Percentiles rank a stretch among this genome's conserved stretches.
Conservation (phyloP, 2,329 filamentous ascomycete genomes). For the Fusarium sp. region DNA sequence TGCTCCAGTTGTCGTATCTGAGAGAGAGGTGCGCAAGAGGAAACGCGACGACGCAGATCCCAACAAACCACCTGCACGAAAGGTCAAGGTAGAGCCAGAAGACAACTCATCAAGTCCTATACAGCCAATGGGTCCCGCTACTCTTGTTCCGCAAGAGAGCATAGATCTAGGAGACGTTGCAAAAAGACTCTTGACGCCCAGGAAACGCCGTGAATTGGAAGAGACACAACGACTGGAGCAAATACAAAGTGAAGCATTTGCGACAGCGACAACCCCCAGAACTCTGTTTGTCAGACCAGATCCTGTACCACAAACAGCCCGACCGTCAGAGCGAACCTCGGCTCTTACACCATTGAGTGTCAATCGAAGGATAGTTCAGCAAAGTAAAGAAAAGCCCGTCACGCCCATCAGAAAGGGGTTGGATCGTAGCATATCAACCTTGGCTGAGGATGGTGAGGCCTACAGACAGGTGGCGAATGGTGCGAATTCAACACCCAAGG, state of each 20-base stretch:
- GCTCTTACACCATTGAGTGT: slow-evolving; percentile 53
- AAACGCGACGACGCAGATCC: slow-evolving; percentile 49
- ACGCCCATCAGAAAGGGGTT: slow-evolving; percentile 42
- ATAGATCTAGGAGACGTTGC: slow-evolving; percentile 63
- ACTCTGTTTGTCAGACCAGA: slow-evolving; percentile 38
- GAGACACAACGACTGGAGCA: slow-evolving; percentile 20
- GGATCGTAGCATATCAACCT: slow-evolving; percentile 53
- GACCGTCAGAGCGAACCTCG: slow-evolving; percentile 37
- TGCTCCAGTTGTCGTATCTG: slow-evolving; percentile 61
- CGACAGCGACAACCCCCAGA: slow-evolving; percentile 27
- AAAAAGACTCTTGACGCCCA: slow-evolving; percentile 50
- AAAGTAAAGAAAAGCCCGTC: slow-evolving; percentile 38
- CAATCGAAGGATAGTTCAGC: slow-evolving; percentile 47
- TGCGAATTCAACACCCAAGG: slow-evolving; percentile 34
- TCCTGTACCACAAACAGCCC: slow-evolving; percentile 32
- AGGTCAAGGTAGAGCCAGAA: slow-evolving; percentile 57
- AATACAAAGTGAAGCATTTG: slow-evolving; percentile 17
- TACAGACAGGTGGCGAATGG: slow-evolving; percentile 37
- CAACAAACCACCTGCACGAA: slow-evolving; percentile 43
- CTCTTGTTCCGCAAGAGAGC: slow-evolving; percentile 62
- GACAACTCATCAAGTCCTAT: slow-evolving; percentile 49
- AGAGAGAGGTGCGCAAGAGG: slow-evolving; percentile 61
- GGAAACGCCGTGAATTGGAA: slow-evolving; percentile 49
- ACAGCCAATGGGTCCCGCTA: slow-evolving; percentile 29
- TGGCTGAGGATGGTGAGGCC: slow-evolving; percentile 62